A percentile compares a stretch with the other conserved stretches of the same genome.
These are phyloP conservation scores for Aspergillus candidus DNA, from an alignment of 2,329 filamentous ascomycete species.

Conservation along the genomic window DNA sequence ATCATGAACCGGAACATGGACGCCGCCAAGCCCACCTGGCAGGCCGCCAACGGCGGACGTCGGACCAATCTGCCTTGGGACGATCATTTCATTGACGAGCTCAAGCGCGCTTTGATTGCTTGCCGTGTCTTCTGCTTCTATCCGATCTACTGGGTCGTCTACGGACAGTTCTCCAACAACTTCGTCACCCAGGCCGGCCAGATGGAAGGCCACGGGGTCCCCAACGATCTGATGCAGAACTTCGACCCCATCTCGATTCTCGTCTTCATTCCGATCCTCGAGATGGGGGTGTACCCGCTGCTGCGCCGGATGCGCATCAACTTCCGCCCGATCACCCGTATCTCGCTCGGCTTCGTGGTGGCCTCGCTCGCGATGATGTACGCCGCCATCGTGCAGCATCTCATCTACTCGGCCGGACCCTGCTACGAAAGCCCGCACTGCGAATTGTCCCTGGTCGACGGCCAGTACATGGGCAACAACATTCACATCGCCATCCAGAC, in stretches of 20 bases:
- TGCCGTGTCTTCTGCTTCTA: slow-evolving; percentile 69
- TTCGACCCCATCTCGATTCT: slow-evolving; percentile 70
- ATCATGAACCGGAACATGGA: slow-evolving; percentile 49
- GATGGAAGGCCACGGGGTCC: slow-evolving; percentile 62
- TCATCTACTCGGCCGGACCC: slow-evolving; percentile 49
- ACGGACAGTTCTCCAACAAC: slow-evolving; percentile 62
- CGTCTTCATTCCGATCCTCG: slow-evolving; percentile 67
- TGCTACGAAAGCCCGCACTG: slow-evolving; percentile 44
- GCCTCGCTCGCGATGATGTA: slow-evolving; percentile 58
- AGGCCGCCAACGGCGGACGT: slow-evolving; percentile 45
- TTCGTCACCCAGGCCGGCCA: slow-evolving; percentile 59
- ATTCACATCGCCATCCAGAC: slow-evolving; percentile 43
- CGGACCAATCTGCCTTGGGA: slow-evolving; percentile 52
- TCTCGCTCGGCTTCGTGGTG: slow-evolving; percentile 63
- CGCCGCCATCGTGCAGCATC: slow-evolving; percentile 52
- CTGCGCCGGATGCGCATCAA: slow-evolving; percentile 58
- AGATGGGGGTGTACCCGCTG: slow-evolving; percentile 62
- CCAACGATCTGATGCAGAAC: slow-evolving; percentile 73
- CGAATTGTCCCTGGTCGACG: slow-evolving; percentile 27
- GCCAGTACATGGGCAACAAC: slow-evolving; percentile 31
- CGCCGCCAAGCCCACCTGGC: slow-evolving; percentile 61
- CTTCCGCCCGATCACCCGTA: slow-evolving; percentile 72
- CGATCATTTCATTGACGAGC: slow-evolving; percentile 65
- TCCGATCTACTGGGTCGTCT: slow-evolving; percentile 63
- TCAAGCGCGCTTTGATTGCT: slow-evolving; percentile 59